Evolutionary conservation across 2,329 filamentous ascomycete genomes (phyloP).

Genomic region (Rhytidhysteron rufulum): DNA sequence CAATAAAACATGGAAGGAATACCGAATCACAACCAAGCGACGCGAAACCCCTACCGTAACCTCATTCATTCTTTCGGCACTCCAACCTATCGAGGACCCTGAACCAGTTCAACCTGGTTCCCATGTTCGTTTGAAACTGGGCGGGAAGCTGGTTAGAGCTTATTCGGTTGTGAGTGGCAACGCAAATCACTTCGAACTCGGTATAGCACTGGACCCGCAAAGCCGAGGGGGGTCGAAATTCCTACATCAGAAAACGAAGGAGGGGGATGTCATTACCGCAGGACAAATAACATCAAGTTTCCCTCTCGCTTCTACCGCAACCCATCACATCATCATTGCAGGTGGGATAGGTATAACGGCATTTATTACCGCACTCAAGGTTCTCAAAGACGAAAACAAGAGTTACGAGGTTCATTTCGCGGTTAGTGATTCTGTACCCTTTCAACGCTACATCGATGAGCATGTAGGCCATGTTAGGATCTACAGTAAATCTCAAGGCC

Average conservation of each 20-base stretch:
- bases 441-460: conserved; percentile 44
- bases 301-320: conserved; percentile 44
- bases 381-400: conserved; percentile 21
- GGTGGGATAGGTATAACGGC: conserved; percentile 66
- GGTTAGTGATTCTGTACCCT: conserved; percentile 54
- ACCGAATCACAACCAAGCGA: conserved; percentile 48
- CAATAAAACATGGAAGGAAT: conserved; percentile 34
- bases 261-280: conserved; percentile 51
- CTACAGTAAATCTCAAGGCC: conserved; percentile 51
- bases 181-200: conserved; percentile 52
- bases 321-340: conserved; percentile 60
- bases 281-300: conserved; percentile 51
- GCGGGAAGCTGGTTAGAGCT: conserved; percentile 53
- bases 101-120: conserved; percentile 44
- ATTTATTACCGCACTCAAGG: conserved; percentile 51
- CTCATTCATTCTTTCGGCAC: conserved; percentile 51
- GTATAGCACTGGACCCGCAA: conserved; percentile 52
- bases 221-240: conserved; percentile 61
- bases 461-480: conserved; percentile 44
- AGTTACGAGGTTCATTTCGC: conserved; percentile 57
- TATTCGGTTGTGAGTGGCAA: conserved; percentile 59
- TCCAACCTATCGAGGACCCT: conserved; percentile 30
- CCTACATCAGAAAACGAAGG: conserved; percentile 48
- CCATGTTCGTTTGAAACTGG: conserved; percentile 56
- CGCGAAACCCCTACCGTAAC: conserved; percentile 50